A percentile compares a stretch with the other conserved stretches of the same genome.
These are phyloP conservation scores for Secale cereale DNA, from an alignment of 176 grass and related monocot species.

Conservation along the genomic window DNA sequence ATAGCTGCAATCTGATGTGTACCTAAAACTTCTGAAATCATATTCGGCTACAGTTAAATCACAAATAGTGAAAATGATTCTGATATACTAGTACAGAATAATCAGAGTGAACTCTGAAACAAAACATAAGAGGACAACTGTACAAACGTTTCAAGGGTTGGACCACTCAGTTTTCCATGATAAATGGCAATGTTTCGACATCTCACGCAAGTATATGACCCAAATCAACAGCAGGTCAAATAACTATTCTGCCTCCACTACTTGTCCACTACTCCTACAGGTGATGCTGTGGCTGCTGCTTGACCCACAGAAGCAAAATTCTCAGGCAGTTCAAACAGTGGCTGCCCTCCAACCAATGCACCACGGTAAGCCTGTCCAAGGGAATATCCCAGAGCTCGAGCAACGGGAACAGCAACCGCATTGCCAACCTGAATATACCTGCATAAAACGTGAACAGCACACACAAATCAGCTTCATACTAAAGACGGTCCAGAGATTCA, in stretches of 20 bases:
- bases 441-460: not conserved
- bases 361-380: conserved; percentile 7
- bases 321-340: conserved; percentile 3
- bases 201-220: not conserved
- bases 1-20: too few relatives aligned
- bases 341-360: not conserved
- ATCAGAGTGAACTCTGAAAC: too few relatives aligned
- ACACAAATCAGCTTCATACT: not conserved
- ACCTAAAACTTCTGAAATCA: too few relatives aligned
- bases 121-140: not conserved
- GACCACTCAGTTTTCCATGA: not conserved
- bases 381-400: conserved; percentile 20
- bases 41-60: too few relatives aligned
- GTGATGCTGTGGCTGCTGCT: not conserved
- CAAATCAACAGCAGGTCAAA: not conserved
- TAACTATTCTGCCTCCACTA: not conserved
- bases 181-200: not conserved
- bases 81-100: too few relatives aligned
- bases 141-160: not conserved
- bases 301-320: not conserved
- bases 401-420: conserved; percentile 23
- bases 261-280: not conserved
- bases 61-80: too few relatives aligned
- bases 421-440: not conserved
- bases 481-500: not conserved